Evolutionary conservation across 139 green algal genomes (phyloP), one percentile per base, ranked within the genome.

Genomic region (Spirogloea muscicola): DNA sequence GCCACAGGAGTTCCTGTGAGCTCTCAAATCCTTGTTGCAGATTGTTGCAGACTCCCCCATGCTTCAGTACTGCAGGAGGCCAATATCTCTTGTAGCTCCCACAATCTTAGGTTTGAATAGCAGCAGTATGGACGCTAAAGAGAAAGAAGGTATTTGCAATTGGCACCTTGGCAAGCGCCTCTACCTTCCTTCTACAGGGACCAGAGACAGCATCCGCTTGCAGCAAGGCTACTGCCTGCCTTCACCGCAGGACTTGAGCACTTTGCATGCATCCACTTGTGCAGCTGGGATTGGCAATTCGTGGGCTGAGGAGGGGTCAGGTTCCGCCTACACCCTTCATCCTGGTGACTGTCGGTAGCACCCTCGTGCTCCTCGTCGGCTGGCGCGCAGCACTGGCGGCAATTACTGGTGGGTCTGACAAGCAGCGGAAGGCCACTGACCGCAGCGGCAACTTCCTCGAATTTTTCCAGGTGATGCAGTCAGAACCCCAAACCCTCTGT

Each of bases 271-370:
- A 2, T 29, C 36, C 36, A 2, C 34, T 34, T 75, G 25, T 80
- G 36, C 72, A 74, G 64, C 39, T 80, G 43, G 81, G 81, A n/a
- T 16, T 86, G 6, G 78, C 46, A 5, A 37, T 86, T 16, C 55
- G 81, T 2, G 41, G 77, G 3, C 21, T 86, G 4, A 43, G 3
- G 10, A 85, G 68, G 9, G 66, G 66, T 33, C 41, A 55, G 36
- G 40, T 72, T 2, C 79, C 79, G 13, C 63, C 51, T 16, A 37
- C 33, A 40, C 61, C 79, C 13, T 86, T 86, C 44, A 10, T 83
- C 31, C 21, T 68, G 13, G 81, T 86, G 7, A 43, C 79, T n/a
- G 9, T 86, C 1, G 81, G 40, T 2, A 58, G 38, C 46, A 86
- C 69, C 7, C 55, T 52, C 25, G 77, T 85, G 0, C 31, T 86